These are phyloP conservation scores for Hevea brasiliensis DNA, from an alignment of 345 rosid species.

Conservation along the genomic window DNA sequence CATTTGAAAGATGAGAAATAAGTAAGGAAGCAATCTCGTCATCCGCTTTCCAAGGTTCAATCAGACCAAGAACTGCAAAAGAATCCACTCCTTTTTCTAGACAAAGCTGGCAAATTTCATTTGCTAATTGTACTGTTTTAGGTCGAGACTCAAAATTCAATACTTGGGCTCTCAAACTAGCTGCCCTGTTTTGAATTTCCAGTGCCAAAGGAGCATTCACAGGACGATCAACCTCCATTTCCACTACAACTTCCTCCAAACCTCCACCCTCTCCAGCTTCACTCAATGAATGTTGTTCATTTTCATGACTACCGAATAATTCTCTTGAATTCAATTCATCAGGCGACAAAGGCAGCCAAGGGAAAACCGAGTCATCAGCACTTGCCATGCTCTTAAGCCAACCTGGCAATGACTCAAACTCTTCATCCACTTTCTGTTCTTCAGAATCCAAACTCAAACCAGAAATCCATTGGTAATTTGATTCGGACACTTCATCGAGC, in stretches of 20 bases:
- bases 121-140: slow-evolving; percentile 41
- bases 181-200: slow-evolving; percentile 39
- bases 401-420: slow-evolving; percentile 52
- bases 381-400: slow-evolving; percentile 47
- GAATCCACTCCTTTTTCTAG: slow-evolving; percentile 40
- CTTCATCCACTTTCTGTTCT: slow-evolving; percentile 32
- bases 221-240: slow-evolving; percentile 30
- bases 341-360: slow-evolving; percentile 63
- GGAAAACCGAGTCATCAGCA: slow-evolving; percentile 34
- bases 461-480: slow-evolving; percentile 40
- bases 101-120: slow-evolving; percentile 54
- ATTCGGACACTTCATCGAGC: slow-evolving; percentile 55
- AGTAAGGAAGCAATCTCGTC: slow-evolving; percentile 65
- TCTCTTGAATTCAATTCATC: slow-evolving; percentile 35
- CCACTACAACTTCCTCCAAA: slow-evolving; percentile 27
- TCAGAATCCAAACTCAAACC: slow-evolving; percentile 43
- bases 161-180: slow-evolving; percentile 40
- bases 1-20: slow-evolving; percentile 45
- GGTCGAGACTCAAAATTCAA: slow-evolving; percentile 45
- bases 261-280: slow-evolving; percentile 37
- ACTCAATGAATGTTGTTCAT: slow-evolving; percentile 25
- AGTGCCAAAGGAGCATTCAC: slow-evolving; percentile 31
- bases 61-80: slow-evolving; percentile 44
- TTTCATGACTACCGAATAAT: slow-evolving; percentile 31
- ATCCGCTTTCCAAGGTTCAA: slow-evolving; percentile 74